Evolutionary conservation across 108 stramenopile genomes (phyloP).

Genomic region (Pinguiococcus pyrenoidosus): DNA sequence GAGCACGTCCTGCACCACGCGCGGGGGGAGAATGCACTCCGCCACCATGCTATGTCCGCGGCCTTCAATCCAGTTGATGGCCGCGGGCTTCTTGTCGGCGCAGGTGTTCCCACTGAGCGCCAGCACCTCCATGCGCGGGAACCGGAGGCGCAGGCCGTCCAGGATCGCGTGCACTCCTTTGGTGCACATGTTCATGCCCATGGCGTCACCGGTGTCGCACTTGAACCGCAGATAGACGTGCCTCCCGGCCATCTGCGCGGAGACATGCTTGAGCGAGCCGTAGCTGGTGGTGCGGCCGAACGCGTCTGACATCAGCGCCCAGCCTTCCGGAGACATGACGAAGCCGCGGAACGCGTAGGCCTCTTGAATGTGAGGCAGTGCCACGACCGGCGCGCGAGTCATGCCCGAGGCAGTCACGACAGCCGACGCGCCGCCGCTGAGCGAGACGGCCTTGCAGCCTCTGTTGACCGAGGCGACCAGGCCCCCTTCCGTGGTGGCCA

Average conservation of each 20-base stretch:
- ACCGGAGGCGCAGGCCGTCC: conserved; percentile 47
- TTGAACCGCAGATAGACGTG: conserved; percentile 80
- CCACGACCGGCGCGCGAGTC: conserved; percentile 84
- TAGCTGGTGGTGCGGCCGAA: conserved; percentile 88
- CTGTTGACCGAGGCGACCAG: conserved; percentile 84
- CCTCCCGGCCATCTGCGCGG: conserved; percentile 70
- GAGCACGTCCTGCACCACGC: conserved; percentile 68
- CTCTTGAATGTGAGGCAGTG: conserved; percentile 53
- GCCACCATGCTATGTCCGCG: conserved; percentile 90
- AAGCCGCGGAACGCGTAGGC: conserved; percentile 66
- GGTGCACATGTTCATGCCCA: conserved; percentile 99
- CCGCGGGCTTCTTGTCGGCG: conserved; percentile 94
- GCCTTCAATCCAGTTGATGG: conserved; percentile 93
- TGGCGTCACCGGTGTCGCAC: conserved; percentile 89
- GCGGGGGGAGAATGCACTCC: conserved; percentile 68
- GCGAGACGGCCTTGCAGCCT: conserved; percentile 81
- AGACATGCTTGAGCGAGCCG: conserved; percentile 60
- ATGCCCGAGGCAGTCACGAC: conserved; percentile 72
- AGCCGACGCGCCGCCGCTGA: conserved; percentile 29
- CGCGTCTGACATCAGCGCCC: conserved; percentile 52
- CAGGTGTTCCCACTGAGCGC: conserved; percentile 92
- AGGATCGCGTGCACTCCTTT: conserved; percentile 82
- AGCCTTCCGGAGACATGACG: conserved; percentile 49
- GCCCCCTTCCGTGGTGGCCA: conserved; percentile 96
- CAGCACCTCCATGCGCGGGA: conserved; percentile 54